These are phyloP conservation scores for Agrostemma githago DNA, from an alignment of 148 eudicot genomes.

Conservation along the genomic window DNA sequence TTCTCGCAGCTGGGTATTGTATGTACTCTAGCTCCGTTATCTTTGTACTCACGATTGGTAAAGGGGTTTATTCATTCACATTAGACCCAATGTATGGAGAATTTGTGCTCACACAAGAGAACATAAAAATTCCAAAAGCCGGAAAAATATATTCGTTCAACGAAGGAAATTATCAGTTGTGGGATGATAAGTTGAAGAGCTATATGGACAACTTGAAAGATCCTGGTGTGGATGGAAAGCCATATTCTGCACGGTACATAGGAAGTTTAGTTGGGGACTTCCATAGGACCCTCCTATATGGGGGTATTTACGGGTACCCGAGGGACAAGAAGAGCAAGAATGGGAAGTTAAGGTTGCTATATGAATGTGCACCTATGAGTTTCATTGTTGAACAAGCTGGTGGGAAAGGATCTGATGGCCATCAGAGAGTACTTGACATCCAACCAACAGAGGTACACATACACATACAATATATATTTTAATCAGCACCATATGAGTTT, in stretches of 20 bases:
- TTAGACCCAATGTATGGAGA: conserved; percentile 97
- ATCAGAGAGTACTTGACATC: conserved; percentile 70
- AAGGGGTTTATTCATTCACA: conserved; percentile 80
- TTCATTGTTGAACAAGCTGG: conserved; percentile 94
- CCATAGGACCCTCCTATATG: conserved; percentile 79
- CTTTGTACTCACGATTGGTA: conserved; percentile 79
- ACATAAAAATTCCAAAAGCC: conserved; percentile 72
- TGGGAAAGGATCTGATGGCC: conserved; percentile 95
- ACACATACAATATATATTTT: background rate
- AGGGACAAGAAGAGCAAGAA: conserved; percentile 86
- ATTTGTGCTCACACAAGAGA: conserved; percentile 75
- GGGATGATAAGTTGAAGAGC: conserved; percentile 92
- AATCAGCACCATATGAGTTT: no score
- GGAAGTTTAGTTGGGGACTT: conserved; percentile 96
- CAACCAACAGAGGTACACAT: conserved; percentile 67
- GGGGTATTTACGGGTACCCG: conserved; percentile 95
- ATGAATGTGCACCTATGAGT: conserved; percentile 99
- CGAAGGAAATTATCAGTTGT: conserved; percentile 91
- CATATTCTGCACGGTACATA: conserved; percentile 84
- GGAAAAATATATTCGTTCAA: conserved; percentile 90
- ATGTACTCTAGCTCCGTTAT: conserved; percentile 97
- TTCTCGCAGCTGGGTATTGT: conserved; percentile 95
- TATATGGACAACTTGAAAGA: conserved; percentile 87
- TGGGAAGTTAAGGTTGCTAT: conserved; percentile 82
- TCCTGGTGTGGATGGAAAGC: conserved; percentile 82